Conservation (phyloP, 2,329 filamentous ascomycete species). For the Colletotrichum sp. region DNA sequence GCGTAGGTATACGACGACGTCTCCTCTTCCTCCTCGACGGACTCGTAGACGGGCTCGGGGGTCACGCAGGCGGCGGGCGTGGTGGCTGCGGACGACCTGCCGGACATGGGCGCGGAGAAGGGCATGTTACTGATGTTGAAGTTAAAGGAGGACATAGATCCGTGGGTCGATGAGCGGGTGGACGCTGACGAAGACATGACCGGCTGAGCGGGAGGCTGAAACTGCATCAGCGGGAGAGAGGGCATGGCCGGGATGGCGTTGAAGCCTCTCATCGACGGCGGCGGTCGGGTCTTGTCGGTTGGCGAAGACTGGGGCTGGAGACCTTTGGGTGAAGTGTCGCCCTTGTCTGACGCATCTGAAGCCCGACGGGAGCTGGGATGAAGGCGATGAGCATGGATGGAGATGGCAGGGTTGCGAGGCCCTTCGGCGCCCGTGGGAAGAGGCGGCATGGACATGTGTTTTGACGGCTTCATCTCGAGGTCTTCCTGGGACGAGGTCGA, state of each 20-base stretch:
- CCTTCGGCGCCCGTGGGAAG: not conserved
- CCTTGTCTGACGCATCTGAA: slow-evolving; percentile 32
- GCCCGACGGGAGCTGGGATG: slow-evolving; percentile 32
- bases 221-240: slow-evolving; percentile 12
- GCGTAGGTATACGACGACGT: not conserved
- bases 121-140: slow-evolving; percentile 7
- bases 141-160: slow-evolving; percentile 19
- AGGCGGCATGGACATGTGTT: slow-evolving; percentile 18
- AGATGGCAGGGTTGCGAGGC: not conserved
- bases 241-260: slow-evolving; percentile 23
- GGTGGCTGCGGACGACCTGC: slow-evolving; percentile 12
- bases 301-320: not conserved
- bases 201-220: not conserved
- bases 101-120: slow-evolving; percentile 18
- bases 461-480: slow-evolving; percentile 40
- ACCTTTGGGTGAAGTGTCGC: slow-evolving; percentile 6
- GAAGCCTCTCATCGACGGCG: slow-evolving; percentile 35
- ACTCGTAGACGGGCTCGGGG: slow-evolving; percentile 16
- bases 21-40: slow-evolving; percentile 9
- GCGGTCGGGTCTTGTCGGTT: slow-evolving; percentile 25
- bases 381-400: slow-evolving; percentile 21
- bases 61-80: slow-evolving; percentile 20
- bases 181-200: slow-evolving; percentile 18
- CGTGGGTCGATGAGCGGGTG: slow-evolving; percentile 7
- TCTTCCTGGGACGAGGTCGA: slow-evolving; percentile 45